Evolutionary conservation across 2,329 filamentous ascomycete species (phyloP).

Genomic region (Fusarium subglutinans): DNA sequence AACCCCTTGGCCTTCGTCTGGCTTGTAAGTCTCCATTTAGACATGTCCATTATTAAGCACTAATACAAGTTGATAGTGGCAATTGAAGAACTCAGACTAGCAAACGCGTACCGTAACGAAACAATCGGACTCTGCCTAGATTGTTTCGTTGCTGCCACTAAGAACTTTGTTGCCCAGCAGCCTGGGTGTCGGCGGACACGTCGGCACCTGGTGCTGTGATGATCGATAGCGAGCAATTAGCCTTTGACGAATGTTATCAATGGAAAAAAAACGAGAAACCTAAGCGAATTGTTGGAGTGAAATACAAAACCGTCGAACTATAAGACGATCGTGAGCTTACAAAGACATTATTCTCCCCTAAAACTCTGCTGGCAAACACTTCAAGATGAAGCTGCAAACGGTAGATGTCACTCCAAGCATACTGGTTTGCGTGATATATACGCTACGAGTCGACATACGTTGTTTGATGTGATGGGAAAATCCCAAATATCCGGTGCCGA

Average conservation of each 20-base stretch:
- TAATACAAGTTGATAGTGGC: not conserved
- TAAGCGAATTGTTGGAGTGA: too few relatives aligned
- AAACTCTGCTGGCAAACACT: not conserved
- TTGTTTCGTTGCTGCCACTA: not conserved
- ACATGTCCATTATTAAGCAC: not conserved
- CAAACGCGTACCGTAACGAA: not conserved
- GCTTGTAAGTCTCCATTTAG: not conserved
- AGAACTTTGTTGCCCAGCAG: not conserved
- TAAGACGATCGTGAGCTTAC: not conserved
- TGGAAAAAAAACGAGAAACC: too few relatives aligned
- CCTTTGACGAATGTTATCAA: too few relatives aligned
- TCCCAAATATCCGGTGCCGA: too few relatives aligned
- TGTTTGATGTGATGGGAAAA: not conserved
- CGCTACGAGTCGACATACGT: not conserved
- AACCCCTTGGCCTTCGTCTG: not conserved
- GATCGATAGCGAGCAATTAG: too few relatives aligned
- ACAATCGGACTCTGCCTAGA: not conserved
- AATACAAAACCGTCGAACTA: not conserved
- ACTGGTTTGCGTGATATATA: too few relatives aligned
- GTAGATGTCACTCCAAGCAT: not conserved
- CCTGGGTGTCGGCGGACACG: not conserved
- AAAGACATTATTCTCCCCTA: not conserved
- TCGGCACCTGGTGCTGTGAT: not conserved
- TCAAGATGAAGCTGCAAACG: not conserved
- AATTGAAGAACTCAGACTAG: not conserved